A percentile compares a stretch with the other conserved stretches of the same genome.
Conservation (phyloP, 805 yeast species). For the Kuraishia piskuri region DNA sequence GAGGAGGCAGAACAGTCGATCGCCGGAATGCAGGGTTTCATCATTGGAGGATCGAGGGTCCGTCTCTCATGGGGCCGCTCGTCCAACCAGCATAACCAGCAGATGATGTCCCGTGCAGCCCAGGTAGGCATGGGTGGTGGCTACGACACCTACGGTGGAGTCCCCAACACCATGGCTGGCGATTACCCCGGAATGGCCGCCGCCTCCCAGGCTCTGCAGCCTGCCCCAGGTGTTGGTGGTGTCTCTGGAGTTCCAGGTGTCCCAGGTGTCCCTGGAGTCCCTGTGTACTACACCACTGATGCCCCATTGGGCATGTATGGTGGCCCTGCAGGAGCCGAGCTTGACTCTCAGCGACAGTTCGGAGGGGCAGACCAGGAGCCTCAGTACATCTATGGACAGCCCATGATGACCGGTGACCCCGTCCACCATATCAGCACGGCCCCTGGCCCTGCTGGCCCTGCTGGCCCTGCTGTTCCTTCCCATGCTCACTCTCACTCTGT, state of each 20-base stretch:
- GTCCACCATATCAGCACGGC: too few species aligned
- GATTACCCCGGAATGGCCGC: slow-evolving; percentile 4
- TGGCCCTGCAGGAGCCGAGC: background rate
- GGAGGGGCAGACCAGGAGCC: background rate
- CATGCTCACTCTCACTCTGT: background rate
- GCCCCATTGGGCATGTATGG: background rate
- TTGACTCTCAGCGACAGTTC: background rate
- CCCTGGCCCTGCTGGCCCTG: background rate
- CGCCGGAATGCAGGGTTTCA: slow-evolving; percentile 70
- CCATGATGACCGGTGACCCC: background rate
- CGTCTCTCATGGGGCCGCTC: slow-evolving; percentile 72
- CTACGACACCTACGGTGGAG: slow-evolving; percentile 7
- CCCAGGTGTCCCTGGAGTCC: background rate
- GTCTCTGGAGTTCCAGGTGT: background rate
- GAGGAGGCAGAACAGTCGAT: slow-evolving; percentile 76
- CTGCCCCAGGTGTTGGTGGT: slow-evolving; percentile 6
- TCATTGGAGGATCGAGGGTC: slow-evolving; percentile 66
- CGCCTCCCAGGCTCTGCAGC: slow-evolving; percentile 4
- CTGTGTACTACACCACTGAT: background rate
- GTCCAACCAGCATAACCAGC: slow-evolving; percentile 12
- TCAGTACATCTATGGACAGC: background rate
- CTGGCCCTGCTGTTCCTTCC: background rate
- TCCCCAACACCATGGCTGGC: background rate
- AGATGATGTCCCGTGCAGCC: slow-evolving; percentile 6
- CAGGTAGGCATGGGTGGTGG: slow-evolving; percentile 10